A percentile compares a stretch with the other conserved stretches of the same genome.
These are phyloP conservation scores for Desmodesmus armatus DNA, from an alignment of 139 green algal species.

Conservation along the genomic window DNA sequence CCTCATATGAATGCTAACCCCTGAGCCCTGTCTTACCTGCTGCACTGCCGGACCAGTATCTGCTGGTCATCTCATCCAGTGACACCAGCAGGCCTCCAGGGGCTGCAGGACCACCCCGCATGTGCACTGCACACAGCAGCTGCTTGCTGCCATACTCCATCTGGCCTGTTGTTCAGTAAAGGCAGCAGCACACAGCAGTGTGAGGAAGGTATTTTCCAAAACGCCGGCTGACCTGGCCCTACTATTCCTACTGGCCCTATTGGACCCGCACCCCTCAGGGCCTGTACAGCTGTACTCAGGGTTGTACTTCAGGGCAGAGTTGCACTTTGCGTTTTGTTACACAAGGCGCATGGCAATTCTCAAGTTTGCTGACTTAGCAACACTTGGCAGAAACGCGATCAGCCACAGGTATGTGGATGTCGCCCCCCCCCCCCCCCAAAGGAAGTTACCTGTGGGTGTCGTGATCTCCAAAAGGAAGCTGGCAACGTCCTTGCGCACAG, in stretches of 20 bases:
- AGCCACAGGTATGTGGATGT: too few relatives aligned
- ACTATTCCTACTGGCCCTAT: too few relatives aligned
- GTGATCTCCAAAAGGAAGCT: slow-evolving; percentile 81
- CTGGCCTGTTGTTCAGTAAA: slow-evolving; percentile 47
- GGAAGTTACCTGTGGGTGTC: slow-evolving; percentile 57
- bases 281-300: too few relatives aligned
- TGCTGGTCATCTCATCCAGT: slow-evolving; percentile 49
- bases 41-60: slow-evolving; percentile 48
- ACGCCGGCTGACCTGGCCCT: too few relatives aligned
- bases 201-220: too few relatives aligned
- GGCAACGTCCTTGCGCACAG: slow-evolving; percentile 76
- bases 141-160: slow-evolving; percentile 50
- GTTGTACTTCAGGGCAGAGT: too few relatives aligned
- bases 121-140: slow-evolving; percentile 20
- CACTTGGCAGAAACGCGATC: too few relatives aligned
- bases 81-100: slow-evolving; percentile 42
- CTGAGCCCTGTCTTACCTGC: slow-evolving; percentile 5
- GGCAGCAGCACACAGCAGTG: background rate
- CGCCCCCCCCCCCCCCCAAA: too few relatives aligned
- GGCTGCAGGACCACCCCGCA: background rate
- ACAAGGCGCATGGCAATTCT: too few relatives aligned
- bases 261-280: too few relatives aligned
- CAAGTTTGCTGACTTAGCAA: too few relatives aligned
- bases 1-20: background rate
- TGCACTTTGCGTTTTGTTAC: too few relatives aligned